phyloP scores from a whole-genome alignment of 192 early-diverging fungal genomes.

The Coemansia furcata region DNA sequence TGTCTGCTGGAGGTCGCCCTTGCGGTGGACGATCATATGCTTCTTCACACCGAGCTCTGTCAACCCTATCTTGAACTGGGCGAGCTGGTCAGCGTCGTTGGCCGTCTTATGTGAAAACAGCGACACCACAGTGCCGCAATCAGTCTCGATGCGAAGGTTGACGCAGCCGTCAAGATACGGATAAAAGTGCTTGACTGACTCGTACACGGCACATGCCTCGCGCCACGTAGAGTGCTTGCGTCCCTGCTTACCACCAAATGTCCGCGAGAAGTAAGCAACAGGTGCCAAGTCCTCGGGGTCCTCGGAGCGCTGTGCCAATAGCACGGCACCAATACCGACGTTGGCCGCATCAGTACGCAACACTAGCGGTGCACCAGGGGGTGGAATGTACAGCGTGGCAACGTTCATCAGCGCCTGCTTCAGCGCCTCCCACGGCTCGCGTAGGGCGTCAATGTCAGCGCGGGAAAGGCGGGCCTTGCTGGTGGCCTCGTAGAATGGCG shows the following conservation, averaged over 20 bases:
- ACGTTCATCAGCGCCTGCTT: conserved; percentile 9
- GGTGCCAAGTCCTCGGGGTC: conserved; percentile 7
- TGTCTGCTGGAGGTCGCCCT: no score
- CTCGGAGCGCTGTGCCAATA: conserved; percentile 12
- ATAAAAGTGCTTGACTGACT: conserved; percentile 2
- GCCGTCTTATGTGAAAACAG: no score
- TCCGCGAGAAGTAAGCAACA: conserved; percentile 19
- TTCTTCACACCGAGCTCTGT: no score
- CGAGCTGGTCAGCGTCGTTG: no score
- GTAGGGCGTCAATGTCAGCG: not conserved
- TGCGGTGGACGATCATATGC: no score
- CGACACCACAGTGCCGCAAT: no score
- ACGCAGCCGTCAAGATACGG: no score
- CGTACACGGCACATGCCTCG: conserved; percentile 13
- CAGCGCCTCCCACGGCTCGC: conserved; percentile 6
- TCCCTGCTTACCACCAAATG: conserved; percentile 21
- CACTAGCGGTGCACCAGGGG: conserved; percentile 13
- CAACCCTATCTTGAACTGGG: no score
- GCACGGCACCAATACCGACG: conserved; percentile 20
- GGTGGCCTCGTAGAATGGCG: conserved; percentile 20
- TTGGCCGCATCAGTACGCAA: conserved; percentile 22
- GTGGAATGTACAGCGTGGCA: conserved; percentile 10
- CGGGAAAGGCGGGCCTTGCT: conserved; percentile 3
- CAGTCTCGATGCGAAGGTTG: no score
- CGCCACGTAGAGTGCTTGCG: conserved; percentile 13